Evolutionary conservation across 73 alveolate genomes (phyloP).

Genomic region (Urostyla sp.): DNA sequence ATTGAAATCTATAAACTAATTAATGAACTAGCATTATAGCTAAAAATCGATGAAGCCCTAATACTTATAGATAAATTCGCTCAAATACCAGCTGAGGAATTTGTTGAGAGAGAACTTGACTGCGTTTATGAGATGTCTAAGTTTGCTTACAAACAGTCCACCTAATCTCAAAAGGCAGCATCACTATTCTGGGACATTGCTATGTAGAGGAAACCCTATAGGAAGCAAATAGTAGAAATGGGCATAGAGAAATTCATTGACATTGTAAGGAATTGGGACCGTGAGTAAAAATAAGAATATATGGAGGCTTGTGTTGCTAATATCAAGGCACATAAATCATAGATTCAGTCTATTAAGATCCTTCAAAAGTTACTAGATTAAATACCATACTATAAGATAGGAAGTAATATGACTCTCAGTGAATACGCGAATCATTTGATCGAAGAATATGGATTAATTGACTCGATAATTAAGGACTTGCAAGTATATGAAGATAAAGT

Average conservation of each 20-base stretch:
- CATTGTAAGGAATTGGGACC: slow-evolving; percentile 46
- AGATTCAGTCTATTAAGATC: slow-evolving; percentile 30
- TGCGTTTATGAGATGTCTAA: slow-evolving; percentile 72
- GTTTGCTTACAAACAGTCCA: slow-evolving; percentile 10
- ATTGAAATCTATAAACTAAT: slow-evolving; percentile 78
- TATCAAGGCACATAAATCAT: slow-evolving; percentile 3
- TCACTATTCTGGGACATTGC: slow-evolving; percentile 53
- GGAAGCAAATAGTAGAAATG: slow-evolving; percentile 25
- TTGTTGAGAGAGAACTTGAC: slow-evolving; percentile 71
- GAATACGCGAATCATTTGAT: background rate
- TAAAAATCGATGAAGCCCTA: slow-evolving; percentile 60
- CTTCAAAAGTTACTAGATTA: slow-evolving; percentile 12
- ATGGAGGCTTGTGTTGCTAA: slow-evolving; percentile 13
- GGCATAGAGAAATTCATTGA: slow-evolving; percentile 43
- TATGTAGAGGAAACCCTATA: slow-evolving; percentile 38
- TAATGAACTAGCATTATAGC: slow-evolving; percentile 34
- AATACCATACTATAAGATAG: slow-evolving; percentile 32
- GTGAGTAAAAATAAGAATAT: background rate
- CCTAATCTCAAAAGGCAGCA: slow-evolving; percentile 42
- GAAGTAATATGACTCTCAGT: background rate
- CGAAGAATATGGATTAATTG: background rate
- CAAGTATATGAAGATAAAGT: background rate
- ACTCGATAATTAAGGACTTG: slow-evolving; percentile 25
- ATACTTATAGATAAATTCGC: slow-evolving; percentile 59
- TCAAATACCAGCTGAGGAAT: slow-evolving; percentile 64